These are phyloP conservation scores for Diaporthe velutina DNA, from an alignment of 2,329 filamentous ascomycete genomes.

Conservation along the genomic window DNA sequence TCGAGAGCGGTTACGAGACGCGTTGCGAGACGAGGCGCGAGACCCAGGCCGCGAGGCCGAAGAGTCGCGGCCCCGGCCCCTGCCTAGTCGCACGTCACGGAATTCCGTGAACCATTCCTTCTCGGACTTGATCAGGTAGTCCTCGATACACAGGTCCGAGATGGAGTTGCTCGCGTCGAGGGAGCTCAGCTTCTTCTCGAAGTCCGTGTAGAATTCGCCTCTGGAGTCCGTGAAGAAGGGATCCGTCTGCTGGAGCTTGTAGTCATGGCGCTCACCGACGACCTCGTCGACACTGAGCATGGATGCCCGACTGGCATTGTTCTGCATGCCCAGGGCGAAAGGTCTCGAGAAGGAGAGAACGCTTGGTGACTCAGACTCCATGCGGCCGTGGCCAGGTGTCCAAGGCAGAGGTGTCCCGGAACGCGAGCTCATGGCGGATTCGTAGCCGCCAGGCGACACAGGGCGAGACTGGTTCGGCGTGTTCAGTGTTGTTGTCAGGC, in stretches of 20 bases:
- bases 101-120: constrained; percentile 75
- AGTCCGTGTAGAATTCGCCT: constrained; percentile 70
- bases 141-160: constrained; percentile 72
- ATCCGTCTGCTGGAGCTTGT: constrained; percentile 74
- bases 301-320: constrained; percentile 55
- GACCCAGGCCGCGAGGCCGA: constrained; percentile 45
- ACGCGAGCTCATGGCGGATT: constrained; percentile 36
- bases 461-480: constrained; percentile 41
- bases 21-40: constrained; percentile 40
- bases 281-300: constrained; percentile 68
- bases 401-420: constrained; percentile 34
- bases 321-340: constrained; percentile 35
- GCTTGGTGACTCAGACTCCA: constrained; percentile 35
- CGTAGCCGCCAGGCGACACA: constrained; percentile 38
- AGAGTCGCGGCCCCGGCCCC: constrained; percentile 42
- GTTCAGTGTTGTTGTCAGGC: constrained; percentile 39
- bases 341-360: constrained; percentile 24
- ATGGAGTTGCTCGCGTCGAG: constrained; percentile 69
- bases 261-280: constrained; percentile 72
- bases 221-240: constrained; percentile 76
- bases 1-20: constrained; percentile 51
- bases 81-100: constrained; percentile 69
- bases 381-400: constrained; percentile 35
- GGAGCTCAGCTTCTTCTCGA: constrained; percentile 67
- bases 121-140: constrained; percentile 74